Evolutionary conservation across 2,329 filamentous ascomycete genomes (phyloP).

Genomic region (Aureobasidium lini): DNA sequence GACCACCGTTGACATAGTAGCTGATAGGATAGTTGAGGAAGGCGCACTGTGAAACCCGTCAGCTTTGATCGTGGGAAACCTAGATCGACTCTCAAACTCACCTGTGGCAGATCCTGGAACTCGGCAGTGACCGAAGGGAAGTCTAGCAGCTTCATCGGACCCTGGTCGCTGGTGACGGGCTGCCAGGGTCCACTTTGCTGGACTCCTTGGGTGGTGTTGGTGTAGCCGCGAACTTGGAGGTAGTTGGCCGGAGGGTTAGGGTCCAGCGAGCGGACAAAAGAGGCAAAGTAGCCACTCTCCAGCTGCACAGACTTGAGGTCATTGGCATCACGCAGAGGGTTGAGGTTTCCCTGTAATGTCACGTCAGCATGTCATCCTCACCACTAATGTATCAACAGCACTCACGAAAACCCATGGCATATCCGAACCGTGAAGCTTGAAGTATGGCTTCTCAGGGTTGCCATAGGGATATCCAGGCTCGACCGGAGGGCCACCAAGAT

Average conservation of each 20-base stretch:
- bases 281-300: conserved; percentile 41
- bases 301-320: conserved; percentile 43
- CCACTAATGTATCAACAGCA: conserved; percentile 19
- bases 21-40: conserved; percentile 39
- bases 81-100: neutral
- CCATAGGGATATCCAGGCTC: conserved; percentile 34
- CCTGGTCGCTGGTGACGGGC: conserved; percentile 33
- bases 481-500: conserved; percentile 41
- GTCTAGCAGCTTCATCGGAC: conserved; percentile 38
- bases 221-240: conserved; percentile 41
- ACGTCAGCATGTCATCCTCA: conserved; percentile 16
- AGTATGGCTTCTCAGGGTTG: conserved; percentile 46
- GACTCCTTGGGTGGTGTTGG: conserved; percentile 34
- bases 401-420: conserved; percentile 46
- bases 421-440: conserved; percentile 52
- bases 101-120: conserved; percentile 45
- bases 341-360: conserved; percentile 22
- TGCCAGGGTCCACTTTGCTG: conserved; percentile 30
- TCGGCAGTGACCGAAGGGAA: conserved; percentile 36
- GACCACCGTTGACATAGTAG: conserved; percentile 33
- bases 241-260: conserved; percentile 44
- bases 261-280: conserved; percentile 44
- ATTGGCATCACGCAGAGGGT: conserved; percentile 42
- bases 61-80: neutral
- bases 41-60: conserved; percentile 30